These are phyloP conservation scores for Paxillus rubicundulus DNA, from an alignment of 768 basidiomycete genomes.

Conservation along the genomic window DNA sequence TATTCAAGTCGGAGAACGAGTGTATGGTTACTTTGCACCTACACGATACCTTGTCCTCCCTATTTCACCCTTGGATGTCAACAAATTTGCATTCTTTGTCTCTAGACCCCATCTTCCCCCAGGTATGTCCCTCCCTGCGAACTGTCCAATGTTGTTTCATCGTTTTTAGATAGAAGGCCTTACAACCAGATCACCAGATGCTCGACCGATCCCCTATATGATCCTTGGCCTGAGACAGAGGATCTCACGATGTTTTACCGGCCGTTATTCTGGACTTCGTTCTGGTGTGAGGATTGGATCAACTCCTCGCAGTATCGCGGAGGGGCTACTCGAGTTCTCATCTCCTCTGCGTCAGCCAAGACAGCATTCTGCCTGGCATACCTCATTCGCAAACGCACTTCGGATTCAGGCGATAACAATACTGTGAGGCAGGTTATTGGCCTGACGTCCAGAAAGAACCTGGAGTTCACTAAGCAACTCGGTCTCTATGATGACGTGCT, in stretches of 20 bases:
- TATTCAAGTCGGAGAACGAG: conserved; percentile 52
- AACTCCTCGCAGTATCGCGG: conserved; percentile 48
- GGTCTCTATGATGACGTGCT: conserved; percentile 57
- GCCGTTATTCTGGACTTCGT: conserved; percentile 73
- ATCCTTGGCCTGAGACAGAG: conserved; percentile 44
- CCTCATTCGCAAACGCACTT: conserved; percentile 47
- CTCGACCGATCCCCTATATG: conserved; percentile 52
- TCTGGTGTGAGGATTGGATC: conserved; percentile 74
- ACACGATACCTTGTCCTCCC: conserved; percentile 54
- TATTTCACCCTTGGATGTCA: conserved; percentile 50
- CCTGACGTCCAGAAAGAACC: conserved; percentile 56
- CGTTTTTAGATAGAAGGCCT: conserved; percentile 55
- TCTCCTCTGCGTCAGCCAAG: conserved; percentile 72
- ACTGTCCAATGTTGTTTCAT: background rate
- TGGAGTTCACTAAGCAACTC: conserved; percentile 51
- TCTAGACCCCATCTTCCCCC: conserved; percentile 60
- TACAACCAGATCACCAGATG: conserved; percentile 70
- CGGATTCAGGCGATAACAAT: background rate
- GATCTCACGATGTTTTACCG: conserved; percentile 71
- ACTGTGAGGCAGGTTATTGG: conserved; percentile 46
- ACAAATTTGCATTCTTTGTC: conserved; percentile 52
- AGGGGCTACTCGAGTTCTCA: conserved; percentile 46
- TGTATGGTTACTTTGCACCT: conserved; percentile 63
- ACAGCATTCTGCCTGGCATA: conserved; percentile 72
- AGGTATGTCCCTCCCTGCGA: conserved; percentile 33